Base-by-base conservation (phyloP, 176 grass and related monocot genomes). In the Juncus inflexus region DNA sequence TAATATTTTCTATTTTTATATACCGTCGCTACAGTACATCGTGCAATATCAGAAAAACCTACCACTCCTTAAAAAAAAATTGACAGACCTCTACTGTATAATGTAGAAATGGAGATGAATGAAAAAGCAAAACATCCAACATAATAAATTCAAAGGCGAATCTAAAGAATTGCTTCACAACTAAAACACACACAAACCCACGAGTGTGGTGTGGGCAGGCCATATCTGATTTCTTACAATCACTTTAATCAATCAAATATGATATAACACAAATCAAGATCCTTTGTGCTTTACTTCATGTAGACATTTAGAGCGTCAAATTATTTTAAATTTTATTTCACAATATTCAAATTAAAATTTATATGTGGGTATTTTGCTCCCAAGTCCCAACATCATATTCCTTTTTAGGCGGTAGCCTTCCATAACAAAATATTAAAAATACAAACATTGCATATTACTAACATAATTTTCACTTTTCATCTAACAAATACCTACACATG, bases 171-270 rank as follows among this genome's bases (percentile, higher is more conserved):
- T 56, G 66, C 6, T 15, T 54, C 37, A 12, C n/a, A 36, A 4
- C n/a, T 6, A 54, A 42, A 37, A 40, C 12, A 62, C 66, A 40
- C 66, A 41, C 37, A 41, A 37, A 58, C 54, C 37, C 67, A 71
- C 67, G 67, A 70, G 38, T 43, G 67, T 71, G 67, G 19, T 28
- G 19, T 28, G 19, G 19, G 19, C 19, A 28, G 19, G 53, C 51
- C 52, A 40, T 57, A 59, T 71, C 67, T 59, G 54, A 71, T 71
- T 71, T 59, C 67, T 42, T 58, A 56, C 43, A 51, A 15, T 51
- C 52, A 70, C 13, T 58, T 55, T 69, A 38, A 53, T 28, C 19
- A 28, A 28, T 28, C 19, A 28, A 28, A 35, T 66, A 69, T 55
- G 16, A 56, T 35, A 12, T 40, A 40, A 5, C 15, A 6, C 8